Base-by-base conservation (phyloP, 2,329 filamentous ascomycete species). In the Verticillium klebahnii region DNA sequence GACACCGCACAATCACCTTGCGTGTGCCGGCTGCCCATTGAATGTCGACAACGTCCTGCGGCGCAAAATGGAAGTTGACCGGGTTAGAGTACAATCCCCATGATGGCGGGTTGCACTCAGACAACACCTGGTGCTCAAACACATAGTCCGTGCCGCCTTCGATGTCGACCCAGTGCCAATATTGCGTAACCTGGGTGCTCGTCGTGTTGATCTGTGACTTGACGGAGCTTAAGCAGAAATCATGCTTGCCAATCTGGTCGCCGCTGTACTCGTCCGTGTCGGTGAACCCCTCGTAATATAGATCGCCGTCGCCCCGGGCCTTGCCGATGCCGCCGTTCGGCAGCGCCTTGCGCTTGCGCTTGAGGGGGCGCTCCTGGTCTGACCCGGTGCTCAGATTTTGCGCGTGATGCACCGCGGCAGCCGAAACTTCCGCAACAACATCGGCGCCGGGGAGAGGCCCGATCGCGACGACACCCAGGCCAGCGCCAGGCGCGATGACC, bases 141-240 rank as follows among this genome's bases (percentile, higher is more conserved):
- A 73, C 66, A 36, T 36, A 31, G 36, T 56, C 54, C 12, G 54
- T 32, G 15, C 54, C 54, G 12, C 36, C 56, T 25, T 69, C 67
- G 34, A 75, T 69, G 9, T 73, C 73, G 3, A 79, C 67, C 78
- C 79, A 85, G 58, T 82, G 81, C 82, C 82, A 84, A 71, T 85
- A 85, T 68, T 86, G 83, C 14, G 81, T 84, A 5, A 82, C 79
- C 14, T 74, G 67, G 2, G 74, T 70, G 60, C 79, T 80, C 25
- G 78, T 82, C 1, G 82, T 80, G 58, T 79, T 75, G 12, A 73
- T 65, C 15, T 73, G 71, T 2, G 80, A 81, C 72, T 84, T 84
- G 66, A 86, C 77, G 65, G 84, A 80, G 56, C 79, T 73, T 14
- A 86, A 68, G 17, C 81, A 78, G 74, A 80, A 86, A 69, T 86